Base-by-base conservation (phyloP, 768 basidiomycete species). In the Pleurotus citrinopileatus region DNA sequence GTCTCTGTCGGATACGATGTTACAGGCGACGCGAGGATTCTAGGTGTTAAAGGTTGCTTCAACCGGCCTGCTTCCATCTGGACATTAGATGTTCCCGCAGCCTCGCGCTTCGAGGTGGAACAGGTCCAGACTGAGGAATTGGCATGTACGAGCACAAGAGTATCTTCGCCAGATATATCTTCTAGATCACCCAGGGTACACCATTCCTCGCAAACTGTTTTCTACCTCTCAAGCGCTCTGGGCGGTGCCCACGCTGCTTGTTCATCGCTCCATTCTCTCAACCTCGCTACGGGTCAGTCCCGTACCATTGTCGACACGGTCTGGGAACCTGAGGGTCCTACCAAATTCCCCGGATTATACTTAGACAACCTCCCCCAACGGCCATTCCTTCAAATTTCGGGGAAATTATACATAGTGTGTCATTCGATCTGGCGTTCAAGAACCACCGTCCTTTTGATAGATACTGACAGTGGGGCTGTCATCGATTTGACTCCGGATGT, bases 241-340 rank as follows among this genome's bases (percentile, higher is more conserved):
- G 85, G 84, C 0, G 86, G 86, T 3, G 70, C 85, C 0, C 87
- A 90, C 53, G 72, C 76, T 8, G 79, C 81, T 0, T 81, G 83
- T 4, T 72, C 79, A 0, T 66, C 75, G 1, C 65, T 90, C 0
- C 76, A 84, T 57, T 55, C 70, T 0, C 65, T 75, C 6, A 70
- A 79, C 54, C 66, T 82, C 53, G 60, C 65, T 5, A 54, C 28
- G 23, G 59, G 50, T 17, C 54, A 42, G 25, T 55, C 8, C 56
- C 65, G 2, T 29, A 59, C 15, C 62, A 63, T 1, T 63, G 72
- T 83, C 1, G 74, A 74, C 7, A 59, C 68, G 1, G 72, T 81
- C 2, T 65, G 70, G 42, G 73, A 76, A 23, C 71, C 76, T 0
- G 59, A 60, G 2, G 29, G 19, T 8, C 32, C 57, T 2, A 62